Evolutionary conservation across 345 rosid genomes (phyloP), one percentile per base, ranked within the genome.

Genomic region (Passiflora organensis): DNA sequence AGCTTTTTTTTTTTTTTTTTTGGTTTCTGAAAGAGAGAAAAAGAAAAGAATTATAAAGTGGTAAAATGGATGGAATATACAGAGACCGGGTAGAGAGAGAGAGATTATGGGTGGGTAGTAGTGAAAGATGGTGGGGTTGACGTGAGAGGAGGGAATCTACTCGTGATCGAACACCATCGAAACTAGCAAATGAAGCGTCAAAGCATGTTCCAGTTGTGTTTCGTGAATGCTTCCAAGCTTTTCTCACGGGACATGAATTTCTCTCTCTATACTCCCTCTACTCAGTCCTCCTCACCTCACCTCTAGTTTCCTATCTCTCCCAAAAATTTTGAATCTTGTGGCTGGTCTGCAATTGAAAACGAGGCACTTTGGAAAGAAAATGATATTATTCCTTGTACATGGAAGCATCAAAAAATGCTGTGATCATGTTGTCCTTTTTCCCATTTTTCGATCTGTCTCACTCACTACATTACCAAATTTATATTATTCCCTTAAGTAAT

Each of bases 161-260:
- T 68, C 72, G 67, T 68, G 72, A 62, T 51, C 49, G 25, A 21
- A 56, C 54, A 62, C 58, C 67, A 74, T 74, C 72, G 75, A 71
- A 46, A 48, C 51, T 32, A 13, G 32, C 13, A 34, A 39, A 18
- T 25, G 23, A 38, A 53, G 45, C 15, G 34, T 28, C 34, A 28
- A 28, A 28, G 34, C 34, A 28, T 28, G 34, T 28, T 28, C 34
- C 34, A 28, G 34, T 28, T 63, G 71, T 66, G 71, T 61, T 70
- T 58, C 55, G 50, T 71, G 76, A 66, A 78, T 78, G 78, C 71
- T 76, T 78, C 83, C 83, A 72, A 78, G 65, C 48, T 62, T 63
- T 55, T 64, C 68, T 78, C 82, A 78, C 82, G 82, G 82, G 77
- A 55, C 56, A 11, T 28, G 10, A 22, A 15, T 22, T 15, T 25